Base-by-base conservation (phyloP, 331 rosid species). In the Pyrus hybrid region DNA sequence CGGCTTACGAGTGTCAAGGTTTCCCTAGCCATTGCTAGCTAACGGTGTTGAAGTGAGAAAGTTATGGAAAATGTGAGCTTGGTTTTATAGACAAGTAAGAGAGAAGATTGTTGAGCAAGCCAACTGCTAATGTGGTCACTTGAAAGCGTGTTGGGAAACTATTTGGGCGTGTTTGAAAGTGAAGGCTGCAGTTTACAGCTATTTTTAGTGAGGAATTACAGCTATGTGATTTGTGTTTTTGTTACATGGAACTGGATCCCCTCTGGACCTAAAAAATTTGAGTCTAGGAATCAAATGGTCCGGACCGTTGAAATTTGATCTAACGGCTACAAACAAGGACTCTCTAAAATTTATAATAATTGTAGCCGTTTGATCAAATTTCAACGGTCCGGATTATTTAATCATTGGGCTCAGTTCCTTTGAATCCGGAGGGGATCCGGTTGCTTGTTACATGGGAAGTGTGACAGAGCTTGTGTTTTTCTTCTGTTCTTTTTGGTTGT, bases 21-120 rank as follows among this genome's bases (percentile, higher is more conserved):
- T n/a, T 69, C 8, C 71, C 51, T 80, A 2, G 25, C 84, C 93
- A 87, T 91, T 57, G 30, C 26, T 51, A 17, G 21, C n/a, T 51
- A 51, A 51, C 7, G 71, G 18, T 21, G 68, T 69, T 51, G n/a
- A 11, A 28, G 66, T 3, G 67, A 16, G 14, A 33, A 67, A 56
- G 20, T 41, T 21, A 20, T 11, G 41, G 8, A 23, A 21, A 30
- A 29, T 62, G 53, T 18, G 70, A 11, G 18, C 53, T 68, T 68
- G 18, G 62, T 77, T 68, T 58, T 67, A 67, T 60, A 72, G 61
- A 13, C 16, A n/a, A 18, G 63, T 8, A 1, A 3, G 37, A 26
- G 78, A 29, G 64, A 21, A 63, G 63, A 70, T 70, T 80, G 29
- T 70, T 35, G 43, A 63, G 51, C 70, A 80, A 75, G 77, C 20